Conservation (phyloP, 1,284 basidiomycete species). For the Papiliotrema flavescens region DNA sequence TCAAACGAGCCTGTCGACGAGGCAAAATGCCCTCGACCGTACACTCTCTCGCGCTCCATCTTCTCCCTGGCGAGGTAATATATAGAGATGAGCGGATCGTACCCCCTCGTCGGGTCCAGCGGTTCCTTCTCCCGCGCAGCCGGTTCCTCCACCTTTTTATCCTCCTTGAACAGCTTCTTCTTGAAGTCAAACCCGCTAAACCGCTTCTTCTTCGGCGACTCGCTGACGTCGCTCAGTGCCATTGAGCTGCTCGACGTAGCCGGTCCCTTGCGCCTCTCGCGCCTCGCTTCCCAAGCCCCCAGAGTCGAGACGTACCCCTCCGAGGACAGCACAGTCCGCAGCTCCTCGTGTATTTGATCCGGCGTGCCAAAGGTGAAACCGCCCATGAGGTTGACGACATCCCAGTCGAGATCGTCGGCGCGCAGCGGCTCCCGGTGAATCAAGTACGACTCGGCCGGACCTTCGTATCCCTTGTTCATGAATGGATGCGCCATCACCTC, state of each 20-base stretch:
- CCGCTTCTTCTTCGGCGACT: conserved; percentile 51
- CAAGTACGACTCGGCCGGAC: conserved; percentile 77
- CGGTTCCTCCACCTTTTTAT: conserved; percentile 44
- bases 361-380: conserved; percentile 95
- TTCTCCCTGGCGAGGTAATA: conserved; percentile 95
- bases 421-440: conserved; percentile 84
- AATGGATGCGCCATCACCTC: conserved; percentile 92
- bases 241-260: conserved; percentile 24
- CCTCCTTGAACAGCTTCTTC: conserved; percentile 73
- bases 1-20: conserved; percentile 69
- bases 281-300: conserved; percentile 71
- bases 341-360: conserved; percentile 74
- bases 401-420: conserved; percentile 76
- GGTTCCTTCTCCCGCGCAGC: conserved; percentile 44
- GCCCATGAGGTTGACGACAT: conserved; percentile 86
- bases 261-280: conserved; percentile 45
- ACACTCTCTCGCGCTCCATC: conserved; percentile 87
- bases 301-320: conserved; percentile 74
- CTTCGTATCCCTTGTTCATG: conserved; percentile 86
- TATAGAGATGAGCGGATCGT: conserved; percentile 92
- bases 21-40: conserved; percentile 90
- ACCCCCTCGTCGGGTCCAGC: conserved; percentile 83
- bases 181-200: conserved; percentile 97
- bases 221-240: conserved; percentile 25
- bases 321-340: conserved; percentile 70